Base-by-base conservation (phyloP, 1,284 basidiomycete species). In the Heterobasidion annosum region DNA sequence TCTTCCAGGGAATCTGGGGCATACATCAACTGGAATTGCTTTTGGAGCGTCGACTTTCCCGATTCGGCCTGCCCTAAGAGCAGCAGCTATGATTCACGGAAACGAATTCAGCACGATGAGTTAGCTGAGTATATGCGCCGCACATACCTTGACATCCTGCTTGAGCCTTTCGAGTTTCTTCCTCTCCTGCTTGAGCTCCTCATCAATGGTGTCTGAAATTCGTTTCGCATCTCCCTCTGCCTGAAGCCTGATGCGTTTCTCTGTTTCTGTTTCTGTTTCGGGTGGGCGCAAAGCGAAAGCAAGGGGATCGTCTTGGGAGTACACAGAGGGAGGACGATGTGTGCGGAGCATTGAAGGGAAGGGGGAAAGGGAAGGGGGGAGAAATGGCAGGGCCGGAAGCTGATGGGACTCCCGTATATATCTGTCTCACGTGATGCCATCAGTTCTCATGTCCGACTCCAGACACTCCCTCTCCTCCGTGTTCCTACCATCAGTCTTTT, bases 1-100 rank as follows among this genome's bases (percentile, higher is more conserved):
- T 79, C 77, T 54, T 91, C 87, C 52, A 91, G 73, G 12, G 83
- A 81, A 53, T 76, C 76, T 1, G 89, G 89, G 59, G 80, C 85
- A 69, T 91, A 90, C 78, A 91, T 85, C 58, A 91, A 79, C 68
- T 91, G 89, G 63, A 91, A 91, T 66, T 91, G 88, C 65, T 91
- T 90, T 66, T 88, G 86, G 34, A 91, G 75, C 0, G 87, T 90
- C 16, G 84, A 88, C 67, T 90, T 91, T 60, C 88, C 88, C 33
- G 85, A 88, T 72, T 91, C 88, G 48, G 88, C 88, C 63, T 91
- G 88, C 43, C 88, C 88, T 48, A 91, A 79, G 52, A 91, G 76
- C 16, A 91, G 72, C 45, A 91, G 71, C 87, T 91, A 60, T 49
- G 37, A 55, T 35, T 46, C 34, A 52, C 10, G 42, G 53, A 57